A percentile compares a stretch with the other conserved stretches of the same genome.
These are phyloP conservation scores for Diaporthe ilicicola DNA, from an alignment of 2,329 filamentous ascomycete genomes.

Conservation along the genomic window DNA sequence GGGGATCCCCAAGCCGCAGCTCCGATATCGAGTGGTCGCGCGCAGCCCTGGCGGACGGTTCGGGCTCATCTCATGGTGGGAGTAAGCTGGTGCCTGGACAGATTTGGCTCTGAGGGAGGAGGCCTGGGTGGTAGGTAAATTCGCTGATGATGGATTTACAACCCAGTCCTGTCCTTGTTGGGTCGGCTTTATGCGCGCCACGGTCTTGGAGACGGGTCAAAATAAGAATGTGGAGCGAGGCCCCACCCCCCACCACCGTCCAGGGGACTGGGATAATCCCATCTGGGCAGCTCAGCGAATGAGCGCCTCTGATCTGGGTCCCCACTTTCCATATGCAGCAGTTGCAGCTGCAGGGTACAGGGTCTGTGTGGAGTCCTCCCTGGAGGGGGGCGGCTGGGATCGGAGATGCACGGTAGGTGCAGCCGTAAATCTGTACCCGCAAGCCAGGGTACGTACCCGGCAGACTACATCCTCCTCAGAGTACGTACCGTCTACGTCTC, in stretches of 20 bases:
- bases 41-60: background rate
- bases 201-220: slow-evolving; percentile 2
- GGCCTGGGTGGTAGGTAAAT: background rate
- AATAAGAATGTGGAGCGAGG: slow-evolving; percentile 17
- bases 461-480: too few relatives aligned
- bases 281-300: background rate
- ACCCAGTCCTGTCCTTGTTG: background rate
- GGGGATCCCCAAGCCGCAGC: slow-evolving; percentile 17
- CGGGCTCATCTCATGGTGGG: background rate
- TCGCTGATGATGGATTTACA: background rate
- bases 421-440: background rate
- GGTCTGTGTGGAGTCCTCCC: background rate
- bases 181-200: slow-evolving; percentile 10
- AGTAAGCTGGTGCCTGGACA: slow-evolving; percentile 14
- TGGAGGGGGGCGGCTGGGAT: background rate
- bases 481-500: background rate
- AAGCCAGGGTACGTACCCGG: background rate
- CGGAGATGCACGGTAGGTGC: background rate
- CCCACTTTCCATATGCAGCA: slow-evolving; percentile 26
- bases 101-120: background rate
- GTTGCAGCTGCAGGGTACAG: slow-evolving; percentile 12
- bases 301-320: background rate
- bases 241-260: background rate
- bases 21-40: background rate
- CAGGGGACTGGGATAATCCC: background rate